Conservation (phyloP, 169 alveolate species). For the Babesia caballi region DNA sequence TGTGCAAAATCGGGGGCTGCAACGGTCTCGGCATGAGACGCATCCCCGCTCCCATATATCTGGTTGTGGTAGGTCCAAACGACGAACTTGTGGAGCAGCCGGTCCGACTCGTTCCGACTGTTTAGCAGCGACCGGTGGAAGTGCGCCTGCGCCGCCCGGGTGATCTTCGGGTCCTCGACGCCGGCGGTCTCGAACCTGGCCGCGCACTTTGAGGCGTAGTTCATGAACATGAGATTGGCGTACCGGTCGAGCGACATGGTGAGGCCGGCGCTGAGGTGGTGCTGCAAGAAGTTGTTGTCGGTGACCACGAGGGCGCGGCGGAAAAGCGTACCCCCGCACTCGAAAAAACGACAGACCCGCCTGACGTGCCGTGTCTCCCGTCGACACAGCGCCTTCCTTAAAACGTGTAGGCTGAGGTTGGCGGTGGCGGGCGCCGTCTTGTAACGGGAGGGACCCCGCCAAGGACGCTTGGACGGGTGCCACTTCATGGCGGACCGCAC, state of each 20-base stretch:
- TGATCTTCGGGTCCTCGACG: neutral
- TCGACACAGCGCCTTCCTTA: conserved; percentile 18
- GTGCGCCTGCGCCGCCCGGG: conserved; percentile 17
- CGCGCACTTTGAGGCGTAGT: conserved; percentile 24
- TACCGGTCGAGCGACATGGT: neutral
- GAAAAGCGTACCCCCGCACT: conserved; percentile 23
- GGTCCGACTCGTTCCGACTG: conserved; percentile 36
- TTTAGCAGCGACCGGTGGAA: conserved; percentile 19
- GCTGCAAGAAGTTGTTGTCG: conserved; percentile 35
- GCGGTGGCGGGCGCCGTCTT: neutral
- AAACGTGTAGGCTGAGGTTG: conserved; percentile 1
- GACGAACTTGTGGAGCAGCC: conserved; percentile 21
- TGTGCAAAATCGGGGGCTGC: too few species aligned
- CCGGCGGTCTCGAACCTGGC: conserved; percentile 13
- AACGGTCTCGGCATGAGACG: too few species aligned
- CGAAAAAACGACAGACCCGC: conserved; percentile 5
- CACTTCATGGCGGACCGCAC: conserved; percentile 16
- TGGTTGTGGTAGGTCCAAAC: conserved; percentile 17
- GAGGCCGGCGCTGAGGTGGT: conserved; percentile 15
- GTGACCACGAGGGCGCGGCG: conserved; percentile 39
- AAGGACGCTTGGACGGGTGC: neutral
- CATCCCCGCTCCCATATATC: conserved; percentile 1
- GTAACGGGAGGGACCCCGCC: conserved; percentile 1
- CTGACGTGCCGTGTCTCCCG: conserved; percentile 17
- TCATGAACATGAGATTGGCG: conserved; percentile 13